Conservation (phyloP, 805 yeast genomes). For the Blastobotrys peoriensis region DNA sequence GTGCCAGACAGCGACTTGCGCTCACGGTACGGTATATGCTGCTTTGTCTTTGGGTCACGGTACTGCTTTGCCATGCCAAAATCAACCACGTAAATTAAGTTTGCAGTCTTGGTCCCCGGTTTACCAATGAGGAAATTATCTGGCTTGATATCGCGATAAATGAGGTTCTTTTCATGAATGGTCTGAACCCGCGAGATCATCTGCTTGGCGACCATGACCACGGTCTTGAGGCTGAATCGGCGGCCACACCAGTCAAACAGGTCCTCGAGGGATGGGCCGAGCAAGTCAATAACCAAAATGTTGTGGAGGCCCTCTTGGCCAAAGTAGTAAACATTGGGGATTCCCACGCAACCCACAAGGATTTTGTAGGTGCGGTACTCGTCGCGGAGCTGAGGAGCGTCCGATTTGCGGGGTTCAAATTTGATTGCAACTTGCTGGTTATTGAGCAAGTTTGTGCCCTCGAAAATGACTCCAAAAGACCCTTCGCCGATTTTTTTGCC, state of each 20-base stretch:
- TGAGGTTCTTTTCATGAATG: slow-evolving; percentile 83
- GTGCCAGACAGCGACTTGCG: slow-evolving; percentile 95
- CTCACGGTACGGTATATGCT: slow-evolving; percentile 95
- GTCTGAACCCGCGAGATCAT: slow-evolving; percentile 84
- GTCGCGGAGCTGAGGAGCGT: slow-evolving; percentile 95
- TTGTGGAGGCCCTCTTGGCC: slow-evolving; percentile 98
- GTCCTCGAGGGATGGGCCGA: slow-evolving; percentile 95
- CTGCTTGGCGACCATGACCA: slow-evolving; percentile 88
- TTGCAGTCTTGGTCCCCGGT: slow-evolving; percentile 77
- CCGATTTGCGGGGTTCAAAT: slow-evolving; percentile 90
- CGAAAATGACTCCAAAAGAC: slow-evolving; percentile 95
- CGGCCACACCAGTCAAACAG: slow-evolving; percentile 98
- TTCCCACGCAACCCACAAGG: slow-evolving; percentile 72
- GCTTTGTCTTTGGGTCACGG: slow-evolving; percentile 92
- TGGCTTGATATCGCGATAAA: slow-evolving; percentile 95
- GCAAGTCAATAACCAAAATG: slow-evolving; percentile 84
- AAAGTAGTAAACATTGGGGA: slow-evolving; percentile 95
- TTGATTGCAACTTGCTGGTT: slow-evolving; percentile 94
- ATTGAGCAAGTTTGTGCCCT: slow-evolving; percentile 87
- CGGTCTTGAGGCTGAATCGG: slow-evolving; percentile 79
- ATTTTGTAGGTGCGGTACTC: slow-evolving; percentile 94
- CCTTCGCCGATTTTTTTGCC: slow-evolving; percentile 99
- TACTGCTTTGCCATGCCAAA: slow-evolving; percentile 99
- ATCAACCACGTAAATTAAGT: slow-evolving; percentile 83
- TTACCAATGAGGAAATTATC: slow-evolving; percentile 93